Conservation (phyloP, 2,329 filamentous ascomycete species). For the Talaromyces amestolkiae region DNA sequence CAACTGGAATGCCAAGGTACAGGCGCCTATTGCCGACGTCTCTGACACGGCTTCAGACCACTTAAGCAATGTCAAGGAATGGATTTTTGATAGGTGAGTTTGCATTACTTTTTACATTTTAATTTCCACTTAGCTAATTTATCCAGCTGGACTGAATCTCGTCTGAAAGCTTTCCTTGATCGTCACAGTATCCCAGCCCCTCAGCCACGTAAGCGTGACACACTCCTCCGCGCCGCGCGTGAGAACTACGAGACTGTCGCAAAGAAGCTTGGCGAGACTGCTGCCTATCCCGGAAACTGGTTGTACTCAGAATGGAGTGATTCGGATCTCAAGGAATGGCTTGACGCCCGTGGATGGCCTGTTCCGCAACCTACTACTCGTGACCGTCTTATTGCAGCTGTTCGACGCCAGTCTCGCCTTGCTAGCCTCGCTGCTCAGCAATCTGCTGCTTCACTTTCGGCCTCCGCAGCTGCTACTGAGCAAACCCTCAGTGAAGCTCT, state of each 20-base stretch:
- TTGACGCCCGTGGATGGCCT: constrained; percentile 82
- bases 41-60: constrained; percentile 72
- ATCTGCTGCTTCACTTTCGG: constrained; percentile 58
- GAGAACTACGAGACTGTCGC: constrained; percentile 77
- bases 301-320: constrained; percentile 87
- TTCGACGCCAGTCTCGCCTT: constrained; percentile 85
- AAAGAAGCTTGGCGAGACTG: constrained; percentile 71
- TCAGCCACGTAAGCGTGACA: constrained; percentile 82
- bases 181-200: constrained; percentile 82
- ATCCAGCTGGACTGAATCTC: constrained; percentile 81
- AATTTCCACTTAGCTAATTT: constrained; percentile 35
- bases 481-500: constrained; percentile 75
- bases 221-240: constrained; percentile 72
- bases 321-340: constrained; percentile 89
- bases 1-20: constrained; percentile 79
- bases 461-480: constrained; percentile 68
- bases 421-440: constrained; percentile 68
- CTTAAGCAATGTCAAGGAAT: constrained; percentile 73
- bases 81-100: constrained; percentile 79
- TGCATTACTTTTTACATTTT: background rate
- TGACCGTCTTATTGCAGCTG: constrained; percentile 81
- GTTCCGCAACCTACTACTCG: constrained; percentile 79
- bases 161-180: constrained; percentile 90
- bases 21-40: constrained; percentile 72
- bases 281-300: constrained; percentile 92